Evolutionary conservation across 441 rosid genomes (phyloP).

Genomic region (Raphanus hybrid): DNA sequence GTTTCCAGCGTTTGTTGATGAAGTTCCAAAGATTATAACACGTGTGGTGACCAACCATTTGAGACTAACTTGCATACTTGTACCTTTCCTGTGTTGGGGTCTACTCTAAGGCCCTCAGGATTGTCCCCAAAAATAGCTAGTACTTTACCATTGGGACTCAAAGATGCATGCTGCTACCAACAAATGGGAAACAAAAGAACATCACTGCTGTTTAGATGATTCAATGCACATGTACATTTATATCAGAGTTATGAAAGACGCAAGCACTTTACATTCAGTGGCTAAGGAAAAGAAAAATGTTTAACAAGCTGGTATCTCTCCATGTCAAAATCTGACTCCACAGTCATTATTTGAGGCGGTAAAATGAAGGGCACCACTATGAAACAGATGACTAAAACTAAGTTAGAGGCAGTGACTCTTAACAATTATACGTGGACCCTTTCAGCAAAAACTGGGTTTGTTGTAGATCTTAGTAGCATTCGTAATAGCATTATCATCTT

Average conservation of each 20-base stretch:
- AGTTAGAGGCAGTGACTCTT: too few species aligned
- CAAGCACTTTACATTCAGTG: conserved; percentile 63
- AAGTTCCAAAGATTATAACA: conserved; percentile 8
- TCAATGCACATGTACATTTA: too few species aligned
- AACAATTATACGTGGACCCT: conserved; percentile 63
- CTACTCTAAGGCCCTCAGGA: conserved; percentile 51
- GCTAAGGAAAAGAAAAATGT: conserved; percentile 42
- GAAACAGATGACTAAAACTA: conserved; percentile 16
- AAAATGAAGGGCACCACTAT: conserved; percentile 73
- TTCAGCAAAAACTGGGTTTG: conserved; percentile 51
- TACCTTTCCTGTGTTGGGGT: too few species aligned
- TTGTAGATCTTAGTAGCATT: conserved; percentile 84
- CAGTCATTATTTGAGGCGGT: conserved; percentile 86
- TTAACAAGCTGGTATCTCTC: conserved; percentile 70
- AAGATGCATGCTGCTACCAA: conserved; percentile 68
- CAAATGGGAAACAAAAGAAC: conserved; percentile 1
- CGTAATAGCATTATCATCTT: conserved; percentile 87
- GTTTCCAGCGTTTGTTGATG: conserved; percentile 35
- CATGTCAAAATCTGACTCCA: conserved; percentile 80
- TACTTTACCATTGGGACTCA: conserved; percentile 74
- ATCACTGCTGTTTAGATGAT: background rate
- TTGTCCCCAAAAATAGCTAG: conserved; percentile 77
- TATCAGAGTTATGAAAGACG: background rate
- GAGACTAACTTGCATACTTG: conserved; percentile 16
- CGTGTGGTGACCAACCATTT: background rate